Conservation (phyloP, 2,329 filamentous ascomycete genomes). For the Alternaria dauci region DNA sequence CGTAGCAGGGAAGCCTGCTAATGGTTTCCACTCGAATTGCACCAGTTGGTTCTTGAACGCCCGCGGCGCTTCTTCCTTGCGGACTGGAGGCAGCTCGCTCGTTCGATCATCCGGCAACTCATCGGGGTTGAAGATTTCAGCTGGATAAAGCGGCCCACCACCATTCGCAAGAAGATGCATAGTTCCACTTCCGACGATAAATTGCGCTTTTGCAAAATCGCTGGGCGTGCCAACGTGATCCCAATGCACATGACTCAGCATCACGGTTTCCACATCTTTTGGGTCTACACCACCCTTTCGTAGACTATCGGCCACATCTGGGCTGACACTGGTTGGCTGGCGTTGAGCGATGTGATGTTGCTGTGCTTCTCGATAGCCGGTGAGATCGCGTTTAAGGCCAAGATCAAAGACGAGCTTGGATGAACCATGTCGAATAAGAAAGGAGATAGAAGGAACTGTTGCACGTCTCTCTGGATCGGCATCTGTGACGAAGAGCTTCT, state of each 20-base stretch:
- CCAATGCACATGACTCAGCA: slow-evolving; percentile 65
- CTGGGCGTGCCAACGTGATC: slow-evolving; percentile 66
- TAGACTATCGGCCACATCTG: slow-evolving; percentile 55
- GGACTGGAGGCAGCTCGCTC: slow-evolving; percentile 53
- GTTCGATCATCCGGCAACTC: slow-evolving; percentile 54
- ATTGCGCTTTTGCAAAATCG: slow-evolving; percentile 60
- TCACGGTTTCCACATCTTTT: slow-evolving; percentile 51
- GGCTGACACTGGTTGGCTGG: slow-evolving; percentile 55
- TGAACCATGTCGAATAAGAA: slow-evolving; percentile 60
- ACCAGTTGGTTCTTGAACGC: slow-evolving; percentile 21
- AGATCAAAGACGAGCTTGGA: slow-evolving; percentile 61
- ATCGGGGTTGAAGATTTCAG: slow-evolving; percentile 55
- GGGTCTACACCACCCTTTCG: slow-evolving; percentile 50
- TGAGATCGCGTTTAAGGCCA: slow-evolving; percentile 58
- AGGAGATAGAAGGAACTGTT: slow-evolving; percentile 63
- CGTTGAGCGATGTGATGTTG: slow-evolving; percentile 58
- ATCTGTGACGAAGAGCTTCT: slow-evolving; percentile 57
- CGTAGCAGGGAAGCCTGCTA: slow-evolving; percentile 56
- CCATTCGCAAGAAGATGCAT: slow-evolving; percentile 39
- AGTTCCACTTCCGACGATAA: slow-evolving; percentile 59
- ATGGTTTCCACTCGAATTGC: slow-evolving; percentile 51
- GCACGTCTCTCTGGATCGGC: slow-evolving; percentile 54
- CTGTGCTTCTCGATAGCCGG: slow-evolving; percentile 55
- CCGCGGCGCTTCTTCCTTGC: slow-evolving; percentile 30
- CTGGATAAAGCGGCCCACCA: slow-evolving; percentile 51